Evolutionary conservation across 2,329 filamentous ascomycete species (phyloP), one percentile per base, ranked within the genome.

Genomic region (Stachybotrys elegans): DNA sequence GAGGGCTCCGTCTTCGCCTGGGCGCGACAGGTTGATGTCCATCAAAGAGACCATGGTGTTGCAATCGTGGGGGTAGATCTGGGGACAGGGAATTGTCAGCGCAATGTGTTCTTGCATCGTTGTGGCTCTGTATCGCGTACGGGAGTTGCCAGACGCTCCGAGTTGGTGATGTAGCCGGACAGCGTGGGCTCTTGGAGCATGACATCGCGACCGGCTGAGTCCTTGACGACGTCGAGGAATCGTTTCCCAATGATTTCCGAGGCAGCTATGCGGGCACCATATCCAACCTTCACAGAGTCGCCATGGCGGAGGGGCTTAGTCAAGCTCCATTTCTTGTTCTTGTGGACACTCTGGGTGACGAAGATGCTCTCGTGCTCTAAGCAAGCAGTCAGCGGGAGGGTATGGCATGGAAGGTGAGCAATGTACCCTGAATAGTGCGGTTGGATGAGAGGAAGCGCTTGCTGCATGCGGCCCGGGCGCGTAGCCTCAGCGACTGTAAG

Each of bases 41-140:
- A 94, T 75, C 20, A 91, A 71, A 2, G 81, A 85, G 29, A 89
- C 83, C 42, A 93, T 91, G 23, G 86, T 68, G 51, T 78, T 83
- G 16, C 86, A 84, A 63, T 92, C 88, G 46, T 80, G 76, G 14
- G 86, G 81, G 57, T 93, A 93, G 35, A 69, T 69, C 56, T 61
- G 39, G 20, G 14, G 14, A n/a, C 27, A 22, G 12, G 3, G 6
- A 31, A 8, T 11, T 4, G 22, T 43, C 35, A 50, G 29, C 23
- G 22, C 22, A 4, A 14, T 27, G 17, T 22, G 6, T 13, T 13
- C 25, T 16, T 36, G 5, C 19, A 22, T 12, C 8, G 25, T n/a
- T 37, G 29, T 19, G 17, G 11, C 21, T 23, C 25, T 22, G 23
- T n/a, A 9, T 25, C 4, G 11, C 48, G 38, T 51, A 63, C 60